phyloP scores from a whole-genome alignment of 176 grass and related monocot species.

The Themeda triandra region DNA sequence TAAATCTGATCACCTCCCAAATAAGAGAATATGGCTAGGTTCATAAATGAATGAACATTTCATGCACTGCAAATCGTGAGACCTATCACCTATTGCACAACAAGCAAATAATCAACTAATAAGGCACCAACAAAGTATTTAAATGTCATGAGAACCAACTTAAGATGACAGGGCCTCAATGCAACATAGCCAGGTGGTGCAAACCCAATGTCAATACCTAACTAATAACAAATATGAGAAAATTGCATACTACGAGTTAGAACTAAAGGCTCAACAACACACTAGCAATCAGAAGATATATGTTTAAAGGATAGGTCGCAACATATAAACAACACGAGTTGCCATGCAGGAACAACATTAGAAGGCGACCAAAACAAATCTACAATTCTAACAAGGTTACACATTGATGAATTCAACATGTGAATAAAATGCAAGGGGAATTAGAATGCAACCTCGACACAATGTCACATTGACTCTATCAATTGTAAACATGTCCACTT shows the following conservation, averaged over 20 bases:
- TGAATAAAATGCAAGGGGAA: background rate
- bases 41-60: background rate
- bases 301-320: background rate
- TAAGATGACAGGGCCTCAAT: background rate
- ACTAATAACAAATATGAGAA: too few relatives aligned
- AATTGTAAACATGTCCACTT: conserved; percentile 5
- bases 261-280: background rate
- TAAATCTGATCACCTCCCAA: background rate
- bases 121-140: background rate
- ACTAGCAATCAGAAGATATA: background rate
- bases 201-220: too few relatives aligned
- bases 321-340: background rate
- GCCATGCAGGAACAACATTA: background rate
- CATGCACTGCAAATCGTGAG: background rate
- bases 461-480: background rate
- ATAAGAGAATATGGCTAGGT: background rate
- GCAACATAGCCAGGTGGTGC: too few relatives aligned
- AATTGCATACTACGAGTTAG: too few relatives aligned
- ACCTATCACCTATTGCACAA: background rate
- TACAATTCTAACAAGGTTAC: background rate
- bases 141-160: background rate
- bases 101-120: background rate
- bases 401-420: background rate
- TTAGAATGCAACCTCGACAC: background rate
- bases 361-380: background rate